These are phyloP conservation scores for Pyrenophora graminea DNA, from an alignment of 2,329 filamentous ascomycete species.

Conservation along the genomic window DNA sequence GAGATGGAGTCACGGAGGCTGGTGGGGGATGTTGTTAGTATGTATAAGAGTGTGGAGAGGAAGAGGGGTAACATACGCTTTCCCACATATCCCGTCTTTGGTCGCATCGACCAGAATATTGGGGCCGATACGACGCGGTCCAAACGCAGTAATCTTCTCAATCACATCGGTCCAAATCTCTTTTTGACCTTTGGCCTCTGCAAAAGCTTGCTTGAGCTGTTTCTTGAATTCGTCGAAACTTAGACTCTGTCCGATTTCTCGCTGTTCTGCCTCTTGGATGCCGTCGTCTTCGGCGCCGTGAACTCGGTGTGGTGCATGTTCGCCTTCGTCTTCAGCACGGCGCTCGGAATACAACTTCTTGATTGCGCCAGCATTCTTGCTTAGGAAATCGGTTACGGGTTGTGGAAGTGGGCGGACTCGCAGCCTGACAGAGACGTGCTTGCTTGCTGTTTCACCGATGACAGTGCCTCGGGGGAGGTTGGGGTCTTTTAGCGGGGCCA, in stretches of 20 bases:
- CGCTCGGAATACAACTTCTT: conserved; percentile 77
- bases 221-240: conserved; percentile 76
- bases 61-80: conserved; percentile 61
- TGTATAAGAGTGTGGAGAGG: not conserved
- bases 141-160: conserved; percentile 86
- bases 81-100: conserved; percentile 69
- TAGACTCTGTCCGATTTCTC: conserved; percentile 63
- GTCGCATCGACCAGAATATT: conserved; percentile 90
- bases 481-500: conserved; percentile 85
- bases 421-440: conserved; percentile 78
- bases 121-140: conserved; percentile 79
- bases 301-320: conserved; percentile 45
- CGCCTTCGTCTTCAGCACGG: conserved; percentile 54
- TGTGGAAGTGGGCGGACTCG: conserved; percentile 77
- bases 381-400: conserved; percentile 80
- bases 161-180: conserved; percentile 78
- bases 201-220: conserved; percentile 70
- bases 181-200: conserved; percentile 70
- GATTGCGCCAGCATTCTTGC: conserved; percentile 78
- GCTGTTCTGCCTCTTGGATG: conserved; percentile 57
- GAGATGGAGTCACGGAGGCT: conserved; percentile 36
- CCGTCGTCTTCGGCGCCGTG: conserved; percentile 56
- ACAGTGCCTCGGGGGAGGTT: conserved; percentile 84
- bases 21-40: conserved; percentile 10
- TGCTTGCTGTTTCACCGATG: conserved; percentile 76